Evolutionary conservation across 495 filamentous ascomycete genomes (phyloP).

Genomic region (Aspergillus bertholletiae): DNA sequence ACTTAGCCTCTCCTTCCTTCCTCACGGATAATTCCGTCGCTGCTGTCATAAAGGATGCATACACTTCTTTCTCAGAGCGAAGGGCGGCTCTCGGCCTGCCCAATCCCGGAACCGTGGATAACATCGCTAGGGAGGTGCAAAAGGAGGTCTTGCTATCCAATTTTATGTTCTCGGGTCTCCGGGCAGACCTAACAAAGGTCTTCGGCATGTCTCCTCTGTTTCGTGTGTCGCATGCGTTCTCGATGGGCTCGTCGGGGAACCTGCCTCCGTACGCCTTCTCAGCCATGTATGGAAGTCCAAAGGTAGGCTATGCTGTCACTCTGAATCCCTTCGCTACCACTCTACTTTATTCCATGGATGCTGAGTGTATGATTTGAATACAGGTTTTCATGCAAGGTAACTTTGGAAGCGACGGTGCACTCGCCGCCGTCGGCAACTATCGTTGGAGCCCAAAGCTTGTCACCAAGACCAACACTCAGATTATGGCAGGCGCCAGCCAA

Average conservation of each 20-base stretch:
- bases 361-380: constrained; percentile 10
- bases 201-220: constrained; percentile 91
- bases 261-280: constrained; percentile 92
- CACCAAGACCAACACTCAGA: constrained; percentile 80
- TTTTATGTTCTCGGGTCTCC: constrained; percentile 90
- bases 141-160: constrained; percentile 93
- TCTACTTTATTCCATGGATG: not conserved
- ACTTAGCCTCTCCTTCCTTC: constrained; percentile 58
- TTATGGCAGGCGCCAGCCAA: constrained; percentile 60
- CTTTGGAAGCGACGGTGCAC: constrained; percentile 81
- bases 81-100: constrained; percentile 81
- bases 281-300: constrained; percentile 85
- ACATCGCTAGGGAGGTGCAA: constrained; percentile 86
- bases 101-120: constrained; percentile 90
- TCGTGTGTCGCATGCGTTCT: constrained; percentile 94
- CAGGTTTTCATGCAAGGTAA: constrained; percentile 95
- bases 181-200: constrained; percentile 92
- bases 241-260: constrained; percentile 77
- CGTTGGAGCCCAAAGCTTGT: constrained; percentile 73
- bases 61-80: constrained; percentile 77
- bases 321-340: not conserved
- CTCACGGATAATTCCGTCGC: constrained; percentile 69
- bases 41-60: constrained; percentile 68
- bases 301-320: constrained; percentile 54
- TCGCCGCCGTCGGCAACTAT: constrained; percentile 84